Conservation (phyloP, 176 grass and related monocot species). For the maize (Zea mays) region DNA sequence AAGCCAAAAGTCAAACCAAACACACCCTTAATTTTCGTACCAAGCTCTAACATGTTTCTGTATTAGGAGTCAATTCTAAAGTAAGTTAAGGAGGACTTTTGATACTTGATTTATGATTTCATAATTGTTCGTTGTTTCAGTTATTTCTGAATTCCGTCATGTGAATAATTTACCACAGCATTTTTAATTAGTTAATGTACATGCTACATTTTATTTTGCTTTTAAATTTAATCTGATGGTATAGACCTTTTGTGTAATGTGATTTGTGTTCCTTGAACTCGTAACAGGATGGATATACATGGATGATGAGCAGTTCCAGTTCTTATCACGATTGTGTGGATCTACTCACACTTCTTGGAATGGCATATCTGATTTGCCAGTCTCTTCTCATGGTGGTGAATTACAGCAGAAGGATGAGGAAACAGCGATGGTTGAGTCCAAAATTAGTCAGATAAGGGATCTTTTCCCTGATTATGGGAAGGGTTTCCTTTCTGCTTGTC, state of each 20-base stretch:
- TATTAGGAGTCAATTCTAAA: not conserved
- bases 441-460: constrained; percentile 96
- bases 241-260: constrained; percentile 19
- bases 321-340: constrained; percentile 59
- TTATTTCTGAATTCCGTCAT: constrained; percentile 32
- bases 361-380: constrained; percentile 45
- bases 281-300: constrained; percentile 86
- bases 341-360: constrained; percentile 52
- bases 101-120: constrained; percentile 25
- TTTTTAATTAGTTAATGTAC: constrained; percentile 14
- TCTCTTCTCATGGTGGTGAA: constrained; percentile 53
- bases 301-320: constrained; percentile 82
- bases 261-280: constrained; percentile 30
- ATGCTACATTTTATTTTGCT: constrained; percentile 2
- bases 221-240: not conserved
- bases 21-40: not conserved
- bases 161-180: constrained; percentile 11
- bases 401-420: constrained; percentile 75
- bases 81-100: not conserved
- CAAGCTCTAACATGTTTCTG: not conserved
- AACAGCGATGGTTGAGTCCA: constrained; percentile 68
- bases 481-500: constrained; percentile 80
- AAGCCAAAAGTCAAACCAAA: too few species aligned
- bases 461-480: constrained; percentile 89
- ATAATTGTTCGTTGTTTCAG: not conserved